A percentile compares a stretch with the other conserved stretches of the same genome.
phyloP scores from a whole-genome alignment of 2,329 filamentous ascomycete genomes.

The Colletotrichum lentis region DNA sequence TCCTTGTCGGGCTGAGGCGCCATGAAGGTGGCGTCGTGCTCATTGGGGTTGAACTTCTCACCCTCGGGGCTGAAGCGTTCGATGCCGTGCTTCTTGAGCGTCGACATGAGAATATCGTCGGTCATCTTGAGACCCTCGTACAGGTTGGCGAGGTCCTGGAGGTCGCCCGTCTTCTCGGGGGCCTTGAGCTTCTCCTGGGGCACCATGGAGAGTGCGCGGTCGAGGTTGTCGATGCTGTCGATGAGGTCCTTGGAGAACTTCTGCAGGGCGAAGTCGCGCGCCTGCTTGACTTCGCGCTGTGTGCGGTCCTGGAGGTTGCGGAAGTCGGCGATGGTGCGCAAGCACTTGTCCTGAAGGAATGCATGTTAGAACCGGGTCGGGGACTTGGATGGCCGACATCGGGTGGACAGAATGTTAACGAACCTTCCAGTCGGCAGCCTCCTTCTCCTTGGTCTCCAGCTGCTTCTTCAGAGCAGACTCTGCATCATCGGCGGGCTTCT shows the following conservation, averaged over 20 bases:
- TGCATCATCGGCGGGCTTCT: constrained; percentile 44
- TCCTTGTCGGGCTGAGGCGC: constrained; percentile 86
- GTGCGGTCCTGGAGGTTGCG: constrained; percentile 97
- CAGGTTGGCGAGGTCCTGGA: constrained; percentile 79
- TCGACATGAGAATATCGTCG: constrained; percentile 84
- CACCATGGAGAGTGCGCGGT: constrained; percentile 86
- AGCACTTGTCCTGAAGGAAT: constrained; percentile 80
- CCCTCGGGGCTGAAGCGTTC: constrained; percentile 84
- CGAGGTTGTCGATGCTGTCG: constrained; percentile 95
- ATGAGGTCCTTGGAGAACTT: constrained; percentile 95
- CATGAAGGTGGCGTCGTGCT: constrained; percentile 97
- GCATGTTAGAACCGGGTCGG: constrained; percentile 17
- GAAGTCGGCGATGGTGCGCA: constrained; percentile 94
- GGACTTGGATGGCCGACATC: constrained; percentile 25
- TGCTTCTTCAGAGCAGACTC: constrained; percentile 59
- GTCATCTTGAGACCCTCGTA: constrained; percentile 96
- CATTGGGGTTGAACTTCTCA: constrained; percentile 94
- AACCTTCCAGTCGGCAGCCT: constrained; percentile 83
- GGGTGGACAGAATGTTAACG: constrained; percentile 41
- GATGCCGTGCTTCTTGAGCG: constrained; percentile 91
- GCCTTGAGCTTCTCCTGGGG: constrained; percentile 73
- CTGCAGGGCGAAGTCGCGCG: constrained; percentile 93
- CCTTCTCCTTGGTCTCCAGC: constrained; percentile 61
- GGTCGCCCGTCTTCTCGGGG: constrained; percentile 57
- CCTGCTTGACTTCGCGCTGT: constrained; percentile 84